Percentiles rank a stretch among this genome's conserved stretches.
phyloP scores from a whole-genome alignment of 2,329 filamentous ascomycete genomes.

The Diaporthe vexans region DNA sequence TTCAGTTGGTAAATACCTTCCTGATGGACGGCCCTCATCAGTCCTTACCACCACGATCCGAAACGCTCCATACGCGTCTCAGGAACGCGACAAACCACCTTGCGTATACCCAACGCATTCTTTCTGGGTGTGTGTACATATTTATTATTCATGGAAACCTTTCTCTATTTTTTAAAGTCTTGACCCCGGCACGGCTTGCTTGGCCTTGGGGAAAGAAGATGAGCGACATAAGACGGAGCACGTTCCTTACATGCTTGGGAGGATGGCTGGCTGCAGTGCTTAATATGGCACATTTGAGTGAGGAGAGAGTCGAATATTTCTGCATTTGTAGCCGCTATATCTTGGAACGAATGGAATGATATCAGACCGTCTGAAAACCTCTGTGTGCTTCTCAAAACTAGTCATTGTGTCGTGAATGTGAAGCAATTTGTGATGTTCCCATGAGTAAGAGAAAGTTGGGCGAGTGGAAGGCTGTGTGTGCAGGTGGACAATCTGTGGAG shows the following conservation, averaged over 20 bases:
- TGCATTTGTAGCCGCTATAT: conserved; percentile 31
- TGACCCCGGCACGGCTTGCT: background rate
- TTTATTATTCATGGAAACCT: conserved; percentile 26
- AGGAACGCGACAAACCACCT: conserved; percentile 3
- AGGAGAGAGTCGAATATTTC: conserved; percentile 7
- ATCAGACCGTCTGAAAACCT: background rate
- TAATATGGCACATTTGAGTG: conserved; percentile 11
- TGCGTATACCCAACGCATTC: conserved; percentile 35
- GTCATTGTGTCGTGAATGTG: background rate
- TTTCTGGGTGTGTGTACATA: conserved; percentile 37
- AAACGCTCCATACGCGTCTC: background rate
- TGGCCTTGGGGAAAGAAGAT: background rate
- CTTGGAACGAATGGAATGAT: conserved; percentile 31
- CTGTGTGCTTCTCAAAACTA: background rate
- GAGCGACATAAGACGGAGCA: conserved; percentile 13
- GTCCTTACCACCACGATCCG: background rate
- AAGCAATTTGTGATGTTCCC: background rate
- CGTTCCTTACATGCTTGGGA: conserved; percentile 20
- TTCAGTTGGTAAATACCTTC: conserved; percentile 69
- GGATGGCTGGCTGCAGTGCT: conserved; percentile 19
- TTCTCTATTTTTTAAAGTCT: background rate
- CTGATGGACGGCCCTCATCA: background rate
- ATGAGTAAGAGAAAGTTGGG: too few relatives aligned
- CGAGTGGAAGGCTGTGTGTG: too few relatives aligned
- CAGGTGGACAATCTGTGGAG: too few relatives aligned